Evolutionary conservation across 2,329 filamentous ascomycete species (phyloP), one percentile per base, ranked within the genome.

Genomic region (Fusarium brevicatenulatum): DNA sequence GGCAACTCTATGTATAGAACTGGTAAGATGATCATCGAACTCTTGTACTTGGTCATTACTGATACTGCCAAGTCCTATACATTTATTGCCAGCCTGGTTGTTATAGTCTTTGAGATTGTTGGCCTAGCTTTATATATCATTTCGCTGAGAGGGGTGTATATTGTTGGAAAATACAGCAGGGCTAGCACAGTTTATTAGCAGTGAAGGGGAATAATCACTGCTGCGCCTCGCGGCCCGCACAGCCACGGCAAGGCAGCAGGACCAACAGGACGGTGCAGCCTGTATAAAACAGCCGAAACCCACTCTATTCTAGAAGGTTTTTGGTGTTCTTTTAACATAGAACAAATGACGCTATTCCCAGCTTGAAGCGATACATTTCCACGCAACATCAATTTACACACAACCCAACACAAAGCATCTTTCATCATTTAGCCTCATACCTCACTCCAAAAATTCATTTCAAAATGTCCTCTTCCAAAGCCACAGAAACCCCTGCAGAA

Each of bases 91-190:
- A 37, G 62, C 7, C 34, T 67, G 1, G 39, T 43, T 8, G 53
- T 47, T 1, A 13, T 40, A 28, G 10, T 53, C 2, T 9, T 67
- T 12, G 64, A 67, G 16, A 60, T 7, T 9, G 4, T 32, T 15
- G 23, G 28, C 5, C 13, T 61, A 11, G 53, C 19, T 7, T 12
- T 66, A 0, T 67, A 53, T 9, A 2, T 67, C 7, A 7, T 50
- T 23, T 67, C 64, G 0, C 11, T 67, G 7, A 25, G 62, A n/a
- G 64, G 63, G 0, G 42, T 60, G 1, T 50, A 61, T 4, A 60
- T 66, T 30, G 52, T 67, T 12, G 63, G 64, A 19, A 60, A 53
- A 28, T 67, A 67, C 10, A 67, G 39, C 18, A 42, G 64, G 18
- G 64, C 63, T 23, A 60, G 53, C 23, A 42, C 28, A 19, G n/a